Conservation (phyloP, 768 basidiomycete species). For the Russula olivacea region DNA sequence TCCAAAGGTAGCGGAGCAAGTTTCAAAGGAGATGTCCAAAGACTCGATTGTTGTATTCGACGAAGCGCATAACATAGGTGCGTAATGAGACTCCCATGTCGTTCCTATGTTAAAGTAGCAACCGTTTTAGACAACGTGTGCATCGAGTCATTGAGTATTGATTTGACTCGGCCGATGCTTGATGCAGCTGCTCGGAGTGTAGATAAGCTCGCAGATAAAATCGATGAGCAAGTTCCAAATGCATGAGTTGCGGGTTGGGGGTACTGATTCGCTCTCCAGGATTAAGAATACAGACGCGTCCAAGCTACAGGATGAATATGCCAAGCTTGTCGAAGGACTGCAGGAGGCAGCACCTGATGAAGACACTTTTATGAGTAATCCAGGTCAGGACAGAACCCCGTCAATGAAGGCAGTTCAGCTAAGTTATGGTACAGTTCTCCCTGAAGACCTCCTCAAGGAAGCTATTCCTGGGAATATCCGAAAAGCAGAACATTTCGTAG, state of each 20-base stretch:
- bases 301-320: constrained; percentile 95
- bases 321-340: constrained; percentile 88
- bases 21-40: constrained; percentile 95
- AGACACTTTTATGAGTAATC: constrained; percentile 85
- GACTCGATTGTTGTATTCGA: constrained; percentile 99
- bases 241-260: constrained; percentile 1
- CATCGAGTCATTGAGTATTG: constrained; percentile 96
- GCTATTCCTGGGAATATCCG: constrained; percentile 97
- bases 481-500: constrained; percentile 98
- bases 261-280: constrained; percentile 37
- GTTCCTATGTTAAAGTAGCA: constrained; percentile 10
- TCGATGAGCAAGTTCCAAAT: constrained; percentile 71
- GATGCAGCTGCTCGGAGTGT: constrained; percentile 91
- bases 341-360: constrained; percentile 71
- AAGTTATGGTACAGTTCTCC: constrained; percentile 52
- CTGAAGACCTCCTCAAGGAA: constrained; percentile 91
- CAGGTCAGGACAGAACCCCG: constrained; percentile 44
- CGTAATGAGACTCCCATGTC: constrained; percentile 22
- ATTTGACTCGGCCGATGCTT: constrained; percentile 94
- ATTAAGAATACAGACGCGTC: constrained; percentile 91
- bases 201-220: constrained; percentile 77
- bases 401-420: constrained; percentile 12
- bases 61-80: constrained; percentile 98
- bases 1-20: constrained; percentile 98
- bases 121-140: constrained; percentile 81